Evolutionary conservation across 345 rosid genomes (phyloP), one percentile per base, ranked within the genome.

Genomic region (Eucalyptus regnans): DNA sequence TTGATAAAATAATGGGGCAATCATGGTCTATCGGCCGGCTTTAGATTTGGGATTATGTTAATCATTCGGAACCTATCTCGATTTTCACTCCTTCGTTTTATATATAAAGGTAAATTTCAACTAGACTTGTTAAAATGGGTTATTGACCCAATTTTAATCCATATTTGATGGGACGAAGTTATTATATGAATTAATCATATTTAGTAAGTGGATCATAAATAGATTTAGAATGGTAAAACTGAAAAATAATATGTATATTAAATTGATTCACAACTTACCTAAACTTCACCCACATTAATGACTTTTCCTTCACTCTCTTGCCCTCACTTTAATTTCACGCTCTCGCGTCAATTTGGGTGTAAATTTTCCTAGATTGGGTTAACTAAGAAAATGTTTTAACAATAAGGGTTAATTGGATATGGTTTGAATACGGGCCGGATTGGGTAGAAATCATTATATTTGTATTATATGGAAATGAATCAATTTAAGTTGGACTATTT

Each of bases 391-490:
- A 12, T 27, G 16, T 60, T 62, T 62, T 29, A 27, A 12, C 15
- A 29, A 62, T 12, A 62, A 6, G 4, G 31, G n/a, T 25, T 5
- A 60, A n/a, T 25, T 60, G 3, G 31, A 25, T 11, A 60, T 3
- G 1, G 0, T 52, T 11, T 27, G n/a, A 25, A 23, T 5, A 10
- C 25, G 33, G 1, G 6, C 4, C 17, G 3, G 1, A 29, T 12
- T 1, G 2, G 1, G 8, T 12, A 29, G 12, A 29, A 0, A 12
- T 62, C 16, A 3, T 16, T 12, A 29, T 12, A 29, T 60, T 1
- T 1, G 14, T 29, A 29, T 29, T 62, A 4, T 7, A 27, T 27
- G 33, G 8, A 62, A 62, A 62, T 2, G 1, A 22, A 56, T 56
- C 62, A 56, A 56, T 56, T 23, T 56, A 6, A 10, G 62, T 56